Evolutionary conservation across 1,139 yeast genomes (phyloP), one percentile per base, ranked within the genome.

Genomic region (Groenewaldozyma sp.): DNA sequence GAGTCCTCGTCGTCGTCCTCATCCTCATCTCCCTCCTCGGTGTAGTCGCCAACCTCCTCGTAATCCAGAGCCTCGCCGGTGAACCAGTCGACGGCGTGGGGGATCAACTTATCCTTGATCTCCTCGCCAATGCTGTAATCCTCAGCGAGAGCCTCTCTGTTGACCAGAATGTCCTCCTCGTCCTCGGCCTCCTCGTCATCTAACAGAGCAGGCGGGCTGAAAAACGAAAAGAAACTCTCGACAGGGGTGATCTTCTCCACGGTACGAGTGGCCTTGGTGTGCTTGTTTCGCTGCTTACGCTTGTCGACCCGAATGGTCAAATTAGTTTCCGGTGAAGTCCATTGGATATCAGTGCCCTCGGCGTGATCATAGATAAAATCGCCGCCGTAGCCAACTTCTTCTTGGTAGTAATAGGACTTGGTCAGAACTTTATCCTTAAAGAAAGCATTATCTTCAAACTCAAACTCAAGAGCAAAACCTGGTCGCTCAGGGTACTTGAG

Each of bases 311-410:
- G 69, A 46, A 88, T 77, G 27, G 98, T 91, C 41, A 84, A 87
- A 60, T 91, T 88, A 49, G 71, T 68, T 52, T 82, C 94, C 55
- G 82, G 78, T 42, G 79, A 73, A 49, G 67, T 70, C 99, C 99
- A 91, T 54, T 81, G 69, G 60, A 93, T 83, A 42, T 75, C 78
- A 53, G 78, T 74, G 39, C 98, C 98, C 57, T 84, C 94, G 6
- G 98, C 97, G 60, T 84, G 95, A 65, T 88, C 97, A 62, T 88
- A 93, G 50, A 91, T 87, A 63, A 84, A 91, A 63, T 91, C 98
- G 32, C 98, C 97, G 35, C 91, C 80, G 63, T 84, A 86, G 21
- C 95, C 96, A 51, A 88, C 72, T 64, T 91, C 95, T 43, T 86
- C 88, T 65, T 84, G 95, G 67, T 93, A 91, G 66, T 77, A 88